Conservation (phyloP, 441 rosid genomes). For the Lepidium campestre region DNA sequence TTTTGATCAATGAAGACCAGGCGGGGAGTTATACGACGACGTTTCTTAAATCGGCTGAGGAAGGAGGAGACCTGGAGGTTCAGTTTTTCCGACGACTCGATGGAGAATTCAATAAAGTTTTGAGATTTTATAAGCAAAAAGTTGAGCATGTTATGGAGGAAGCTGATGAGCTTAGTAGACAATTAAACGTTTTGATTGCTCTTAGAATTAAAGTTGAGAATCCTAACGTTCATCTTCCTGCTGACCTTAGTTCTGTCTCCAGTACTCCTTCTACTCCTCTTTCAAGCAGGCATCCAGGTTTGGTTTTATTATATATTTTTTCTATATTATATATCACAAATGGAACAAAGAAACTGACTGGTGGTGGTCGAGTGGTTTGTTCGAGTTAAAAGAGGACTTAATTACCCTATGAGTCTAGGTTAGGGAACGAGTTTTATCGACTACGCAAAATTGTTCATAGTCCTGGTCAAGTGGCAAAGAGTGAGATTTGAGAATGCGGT, state of each 20-base stretch:
- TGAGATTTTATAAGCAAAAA: slow-evolving; percentile 47
- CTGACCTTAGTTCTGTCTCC: slow-evolving; percentile 11
- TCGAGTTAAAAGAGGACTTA: neutral
- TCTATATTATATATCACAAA: neutral
- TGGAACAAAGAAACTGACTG: neutral
- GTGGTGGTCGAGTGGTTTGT: neutral
- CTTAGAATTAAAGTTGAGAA: slow-evolving; percentile 61
- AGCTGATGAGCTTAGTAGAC: slow-evolving; percentile 65
- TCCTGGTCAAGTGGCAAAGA: too few species aligned
- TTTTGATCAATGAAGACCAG: slow-evolving; percentile 38
- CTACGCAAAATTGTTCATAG: neutral
- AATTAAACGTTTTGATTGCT: slow-evolving; percentile 75
- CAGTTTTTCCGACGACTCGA: slow-evolving; percentile 62
- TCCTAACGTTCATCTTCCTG: slow-evolving; percentile 31
- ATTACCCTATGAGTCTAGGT: neutral
- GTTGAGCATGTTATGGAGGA: slow-evolving; percentile 47
- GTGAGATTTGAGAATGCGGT: too few species aligned
- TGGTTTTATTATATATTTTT: neutral
- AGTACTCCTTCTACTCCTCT: slow-evolving; percentile 24
- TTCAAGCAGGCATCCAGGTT: slow-evolving; percentile 29
- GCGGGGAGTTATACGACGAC: slow-evolving; percentile 32
- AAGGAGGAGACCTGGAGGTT: slow-evolving; percentile 59
- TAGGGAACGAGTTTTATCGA: neutral
- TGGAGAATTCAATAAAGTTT: slow-evolving; percentile 63
- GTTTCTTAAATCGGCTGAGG: slow-evolving; percentile 46